These are phyloP conservation scores for Asterophora parasitica DNA, from an alignment of 768 basidiomycete genomes.

Conservation along the genomic window DNA sequence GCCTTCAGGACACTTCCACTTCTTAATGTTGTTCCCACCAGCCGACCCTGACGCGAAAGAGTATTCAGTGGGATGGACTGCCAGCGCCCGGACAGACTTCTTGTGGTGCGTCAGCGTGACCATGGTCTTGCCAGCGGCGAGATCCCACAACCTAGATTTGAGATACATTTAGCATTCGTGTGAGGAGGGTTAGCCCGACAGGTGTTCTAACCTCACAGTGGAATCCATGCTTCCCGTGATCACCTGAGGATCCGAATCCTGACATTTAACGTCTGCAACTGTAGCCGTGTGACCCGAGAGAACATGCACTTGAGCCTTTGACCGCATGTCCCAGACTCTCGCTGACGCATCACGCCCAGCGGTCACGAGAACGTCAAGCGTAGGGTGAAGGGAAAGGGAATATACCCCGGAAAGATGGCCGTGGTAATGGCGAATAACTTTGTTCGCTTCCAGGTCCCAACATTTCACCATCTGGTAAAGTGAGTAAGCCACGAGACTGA, in stretches of 20 bases:
- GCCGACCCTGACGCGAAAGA: slow-evolving; percentile 93
- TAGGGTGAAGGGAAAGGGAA: slow-evolving; percentile 87
- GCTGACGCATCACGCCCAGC: slow-evolving; percentile 95
- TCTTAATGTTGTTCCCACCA: slow-evolving; percentile 99
- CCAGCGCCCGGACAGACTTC: slow-evolving; percentile 91
- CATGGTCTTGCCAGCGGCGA: slow-evolving; percentile 97
- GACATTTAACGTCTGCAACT: slow-evolving; percentile 92
- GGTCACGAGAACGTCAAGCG: slow-evolving; percentile 92
- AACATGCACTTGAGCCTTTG: slow-evolving; percentile 92
- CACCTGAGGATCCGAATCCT: slow-evolving; percentile 96
- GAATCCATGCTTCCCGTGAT: slow-evolving; percentile 99
- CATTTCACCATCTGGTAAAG: slow-evolving; percentile 92
- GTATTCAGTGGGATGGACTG: slow-evolving; percentile 95
- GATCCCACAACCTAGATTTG: slow-evolving; percentile 80
- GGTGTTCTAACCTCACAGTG: slow-evolving; percentile 67
- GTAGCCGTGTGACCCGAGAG: slow-evolving; percentile 93
- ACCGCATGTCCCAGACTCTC: slow-evolving; percentile 99
- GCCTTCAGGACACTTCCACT: slow-evolving; percentile 99
- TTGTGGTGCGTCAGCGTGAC: slow-evolving; percentile 98
- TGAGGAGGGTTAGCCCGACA: not conserved
- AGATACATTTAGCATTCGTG: not conserved
- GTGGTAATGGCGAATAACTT: slow-evolving; percentile 98
- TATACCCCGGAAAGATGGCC: slow-evolving; percentile 99
- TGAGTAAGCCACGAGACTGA: not conserved
- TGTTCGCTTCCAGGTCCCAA: slow-evolving; percentile 98